Base-by-base conservation (phyloP, 2,329 filamentous ascomycete species). In the Pseudopyricularia cyperi region DNA sequence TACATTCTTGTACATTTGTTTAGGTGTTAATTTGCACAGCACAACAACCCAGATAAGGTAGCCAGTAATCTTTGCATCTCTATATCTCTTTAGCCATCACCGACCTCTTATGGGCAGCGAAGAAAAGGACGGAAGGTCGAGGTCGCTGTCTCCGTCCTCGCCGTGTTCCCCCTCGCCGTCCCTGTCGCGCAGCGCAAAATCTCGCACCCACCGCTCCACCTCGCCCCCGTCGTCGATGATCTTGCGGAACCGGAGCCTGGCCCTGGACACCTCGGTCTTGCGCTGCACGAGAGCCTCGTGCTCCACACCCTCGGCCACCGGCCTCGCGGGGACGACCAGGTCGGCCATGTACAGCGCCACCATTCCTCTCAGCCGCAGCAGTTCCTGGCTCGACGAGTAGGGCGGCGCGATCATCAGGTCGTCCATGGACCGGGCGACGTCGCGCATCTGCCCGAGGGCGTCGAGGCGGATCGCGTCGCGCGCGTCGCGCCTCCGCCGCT, bases 281-380 rank as follows among this genome's bases (percentile, higher is more conserved):
- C 65, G 56, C 49, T 59, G 58, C 17, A 57, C 54, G 14, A 56
- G 57, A 11, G 66, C 66, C 39, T 67, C 63, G 7, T 62, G 60
- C 28, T 51, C 37, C 8, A 14, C 37, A 7, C 24, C n/a, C 12
- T 55, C 52, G 19, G 61, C 57, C 22, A 59, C 54, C 28, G 67
- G 59, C n/a, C 62, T 57, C 37, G 63, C 58, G 0, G 73, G 71
- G 22, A 82, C 60, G 26, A 68, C 63, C 35, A 95, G 67, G 63
- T 95, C 87, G 7, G 76, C 84, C 15, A 88, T 71, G 73, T 87
- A 95, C 15, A 93, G 69, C 1, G 80, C 79, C 6, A 89, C 68
- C 76, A 89, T 87, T 8, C 78, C 89, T 50, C 87, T 75, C 24
- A 95, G 68, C 48, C 83, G 73, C 46, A 90, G 69, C 54, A 95